A percentile compares a stretch with the other conserved stretches of the same genome.
Conservation (phyloP, 176 grass and related monocot species). For the Cenchrus purpureus region DNA sequence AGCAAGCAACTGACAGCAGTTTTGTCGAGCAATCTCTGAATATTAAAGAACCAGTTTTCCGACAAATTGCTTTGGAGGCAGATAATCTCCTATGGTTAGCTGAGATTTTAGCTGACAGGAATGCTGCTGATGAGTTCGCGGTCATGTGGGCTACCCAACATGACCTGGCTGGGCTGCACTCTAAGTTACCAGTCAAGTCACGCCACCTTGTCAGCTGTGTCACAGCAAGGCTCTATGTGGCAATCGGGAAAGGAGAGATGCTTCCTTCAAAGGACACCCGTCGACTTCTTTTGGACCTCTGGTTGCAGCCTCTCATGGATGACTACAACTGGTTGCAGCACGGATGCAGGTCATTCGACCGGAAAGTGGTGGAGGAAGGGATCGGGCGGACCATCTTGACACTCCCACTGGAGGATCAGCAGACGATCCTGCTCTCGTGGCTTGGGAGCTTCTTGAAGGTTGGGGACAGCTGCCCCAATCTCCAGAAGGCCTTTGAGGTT, state of each 20-base stretch:
- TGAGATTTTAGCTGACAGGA: conserved; percentile 77
- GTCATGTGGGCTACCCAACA: conserved; percentile 67
- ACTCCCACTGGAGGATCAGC: conserved; percentile 90
- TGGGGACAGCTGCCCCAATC: conserved; percentile 83
- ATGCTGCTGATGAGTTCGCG: conserved; percentile 62
- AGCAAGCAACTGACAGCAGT: conserved; percentile 53
- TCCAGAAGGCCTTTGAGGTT: conserved; percentile 95
- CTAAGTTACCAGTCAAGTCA: conserved; percentile 74
- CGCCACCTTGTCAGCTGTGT: conserved; percentile 86
- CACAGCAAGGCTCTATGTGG: conserved; percentile 79
- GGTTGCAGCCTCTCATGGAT: conserved; percentile 91
- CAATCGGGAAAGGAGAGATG: conserved; percentile 90
- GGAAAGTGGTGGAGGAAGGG: conserved; percentile 83
- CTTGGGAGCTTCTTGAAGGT: conserved; percentile 81
- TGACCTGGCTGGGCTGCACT: conserved; percentile 72
- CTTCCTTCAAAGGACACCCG: conserved; percentile 82
- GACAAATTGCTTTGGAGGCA: conserved; percentile 74
- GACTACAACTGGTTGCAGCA: conserved; percentile 95
- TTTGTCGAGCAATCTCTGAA: conserved; percentile 54
- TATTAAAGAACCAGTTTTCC: conserved; percentile 52
- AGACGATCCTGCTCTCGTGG: conserved; percentile 84
- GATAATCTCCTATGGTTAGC: conserved; percentile 93
- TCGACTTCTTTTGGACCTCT: conserved; percentile 67
- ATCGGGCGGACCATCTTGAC: conserved; percentile 84
- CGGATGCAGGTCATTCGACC: conserved; percentile 77